A percentile compares a stretch with the other conserved stretches of the same genome.
Conservation (phyloP, 352 stramenopile species). For the Pythium plurisporium region DNA sequence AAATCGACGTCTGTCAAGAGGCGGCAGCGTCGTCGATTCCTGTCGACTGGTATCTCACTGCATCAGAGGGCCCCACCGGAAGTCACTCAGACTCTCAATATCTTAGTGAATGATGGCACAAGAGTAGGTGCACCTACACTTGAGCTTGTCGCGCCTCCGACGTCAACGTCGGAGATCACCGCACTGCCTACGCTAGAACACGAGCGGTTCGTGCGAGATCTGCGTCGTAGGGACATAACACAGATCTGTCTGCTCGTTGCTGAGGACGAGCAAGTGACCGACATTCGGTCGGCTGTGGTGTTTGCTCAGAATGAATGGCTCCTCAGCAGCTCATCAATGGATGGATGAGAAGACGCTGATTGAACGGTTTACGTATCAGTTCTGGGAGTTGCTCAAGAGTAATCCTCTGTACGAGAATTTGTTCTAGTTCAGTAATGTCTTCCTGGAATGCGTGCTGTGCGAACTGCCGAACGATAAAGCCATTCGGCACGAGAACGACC, state of each 20-base stretch:
- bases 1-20: conserved; percentile 3
- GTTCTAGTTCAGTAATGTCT: conserved; percentile 5
- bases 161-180: conserved; percentile 6
- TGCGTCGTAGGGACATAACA: background rate
- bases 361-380: conserved; percentile 1
- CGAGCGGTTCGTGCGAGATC: conserved; percentile 6
- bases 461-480: conserved; percentile 8
- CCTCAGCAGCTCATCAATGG: conserved; percentile 8
- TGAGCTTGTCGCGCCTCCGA: conserved; percentile 9
- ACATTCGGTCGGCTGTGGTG: conserved; percentile 10
- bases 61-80: conserved; percentile 4
- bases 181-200: conserved; percentile 3
- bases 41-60: conserved; percentile 4
- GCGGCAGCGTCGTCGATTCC: background rate
- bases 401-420: conserved; percentile 6
- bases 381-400: conserved; percentile 3
- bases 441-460: conserved; percentile 2
- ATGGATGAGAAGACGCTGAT: conserved; percentile 9
- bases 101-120: conserved; percentile 4
- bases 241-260: conserved; percentile 8
- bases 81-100: conserved; percentile 10
- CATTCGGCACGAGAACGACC: conserved; percentile 21
- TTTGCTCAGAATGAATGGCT: conserved; percentile 6
- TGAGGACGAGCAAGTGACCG: background rate
- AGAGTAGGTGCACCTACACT: conserved; percentile 1